These are phyloP conservation scores for Dipodascus albidus DNA, from an alignment of 805 yeast species.

Conservation along the genomic window DNA sequence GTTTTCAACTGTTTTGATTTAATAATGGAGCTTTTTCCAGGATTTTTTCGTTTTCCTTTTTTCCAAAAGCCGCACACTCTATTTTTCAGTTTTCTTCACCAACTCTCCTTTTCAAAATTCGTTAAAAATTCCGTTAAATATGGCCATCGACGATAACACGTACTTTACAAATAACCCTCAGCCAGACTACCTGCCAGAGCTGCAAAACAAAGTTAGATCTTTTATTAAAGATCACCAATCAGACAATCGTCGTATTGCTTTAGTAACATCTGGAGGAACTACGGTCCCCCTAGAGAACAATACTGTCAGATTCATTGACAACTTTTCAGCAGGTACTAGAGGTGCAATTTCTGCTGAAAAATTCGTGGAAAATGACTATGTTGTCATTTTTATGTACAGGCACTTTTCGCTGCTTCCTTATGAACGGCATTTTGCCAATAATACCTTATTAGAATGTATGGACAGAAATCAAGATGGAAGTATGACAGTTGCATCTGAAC, in stretches of 20 bases:
- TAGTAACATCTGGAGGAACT: slow-evolving; percentile 95
- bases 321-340: slow-evolving; percentile 94
- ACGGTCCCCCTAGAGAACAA: slow-evolving; percentile 96
- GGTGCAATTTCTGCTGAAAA: slow-evolving; percentile 95
- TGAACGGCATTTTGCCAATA: slow-evolving; percentile 76
- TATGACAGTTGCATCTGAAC: slow-evolving; percentile 50
- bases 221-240: slow-evolving; percentile 49
- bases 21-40: no score
- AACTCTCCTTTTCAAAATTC: neutral
- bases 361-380: slow-evolving; percentile 74
- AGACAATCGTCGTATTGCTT: slow-evolving; percentile 43
- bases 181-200: slow-evolving; percentile 59
- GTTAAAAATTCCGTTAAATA: slow-evolving; percentile 2
- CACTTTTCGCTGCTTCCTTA: slow-evolving; percentile 88
- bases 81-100: neutral
- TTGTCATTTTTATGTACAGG: slow-evolving; percentile 85
- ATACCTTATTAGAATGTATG: slow-evolving; percentile 81
- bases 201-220: slow-evolving; percentile 42
- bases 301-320: slow-evolving; percentile 93
- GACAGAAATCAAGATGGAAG: slow-evolving; percentile 33
- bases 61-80: no score
- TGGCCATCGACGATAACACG: slow-evolving; percentile 51
- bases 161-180: slow-evolving; percentile 65
- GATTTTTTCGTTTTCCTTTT: neutral
- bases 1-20: slow-evolving; percentile 1